Percentiles rank a stretch among this genome's conserved stretches.
Conservation (phyloP, 2,329 filamentous ascomycete genomes). For the Penicillium sp. region DNA sequence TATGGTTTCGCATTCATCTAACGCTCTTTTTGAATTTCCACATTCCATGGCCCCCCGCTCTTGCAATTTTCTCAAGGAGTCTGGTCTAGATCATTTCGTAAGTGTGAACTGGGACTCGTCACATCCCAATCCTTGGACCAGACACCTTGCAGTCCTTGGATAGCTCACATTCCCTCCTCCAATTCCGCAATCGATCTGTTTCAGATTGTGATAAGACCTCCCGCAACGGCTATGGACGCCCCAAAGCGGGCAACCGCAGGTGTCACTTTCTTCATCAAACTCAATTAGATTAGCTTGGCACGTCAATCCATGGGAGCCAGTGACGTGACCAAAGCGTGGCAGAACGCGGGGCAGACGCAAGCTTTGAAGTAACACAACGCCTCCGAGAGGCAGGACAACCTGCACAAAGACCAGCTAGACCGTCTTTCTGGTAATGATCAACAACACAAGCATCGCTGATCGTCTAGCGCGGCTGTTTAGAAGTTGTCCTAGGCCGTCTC, state of each 20-base stretch:
- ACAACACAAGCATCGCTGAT: constrained; percentile 23
- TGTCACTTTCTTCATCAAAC: constrained; percentile 24
- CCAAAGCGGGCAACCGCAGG: constrained; percentile 13
- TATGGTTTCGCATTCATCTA: neutral
- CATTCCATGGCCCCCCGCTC: neutral
- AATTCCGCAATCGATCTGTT: neutral
- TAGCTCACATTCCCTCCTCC: constrained; percentile 11
- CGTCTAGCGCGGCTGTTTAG: constrained; percentile 26
- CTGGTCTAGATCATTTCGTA: constrained; percentile 7
- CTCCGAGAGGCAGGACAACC: neutral
- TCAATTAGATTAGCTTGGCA: constrained; percentile 21
- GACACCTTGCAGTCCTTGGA: neutral
- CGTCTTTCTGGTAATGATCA: constrained; percentile 11
- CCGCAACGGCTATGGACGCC: neutral
- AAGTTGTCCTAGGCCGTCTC: constrained; percentile 20
- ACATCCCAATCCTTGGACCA: constrained; percentile 1
- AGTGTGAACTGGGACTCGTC: constrained; percentile 10
- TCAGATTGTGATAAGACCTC: constrained; percentile 8
- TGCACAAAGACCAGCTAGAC: constrained; percentile 15
- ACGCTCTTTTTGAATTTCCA: neutral
- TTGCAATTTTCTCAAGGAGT: neutral
- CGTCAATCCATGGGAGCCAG: constrained; percentile 14
- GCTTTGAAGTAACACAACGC: neutral
- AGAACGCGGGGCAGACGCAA: constrained; percentile 13
- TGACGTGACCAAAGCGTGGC: neutral